Percentiles rank a stretch among this genome's conserved stretches.
These are phyloP conservation scores for Nicotiana paniculata DNA, from an alignment of 257 asterid species.

Conservation along the genomic window DNA sequence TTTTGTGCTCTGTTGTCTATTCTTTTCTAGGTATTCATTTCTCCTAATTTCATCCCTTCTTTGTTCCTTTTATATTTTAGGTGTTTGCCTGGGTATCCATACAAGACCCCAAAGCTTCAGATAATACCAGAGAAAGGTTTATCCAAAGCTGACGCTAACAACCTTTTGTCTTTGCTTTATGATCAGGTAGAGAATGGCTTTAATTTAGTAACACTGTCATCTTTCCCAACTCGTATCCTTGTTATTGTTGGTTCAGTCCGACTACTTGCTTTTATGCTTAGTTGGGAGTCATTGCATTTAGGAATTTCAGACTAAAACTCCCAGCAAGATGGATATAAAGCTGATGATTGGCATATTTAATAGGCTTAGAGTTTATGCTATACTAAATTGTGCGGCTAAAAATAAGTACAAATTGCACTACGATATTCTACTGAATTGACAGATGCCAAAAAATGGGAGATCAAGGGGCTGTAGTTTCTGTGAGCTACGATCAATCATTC, in stretches of 20 bases:
- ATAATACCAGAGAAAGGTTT: slow-evolving; percentile 80
- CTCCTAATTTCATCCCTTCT: neutral
- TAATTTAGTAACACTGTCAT: neutral
- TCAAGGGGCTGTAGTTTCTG: neutral
- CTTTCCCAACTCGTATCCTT: neutral
- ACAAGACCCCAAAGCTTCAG: slow-evolving; percentile 83
- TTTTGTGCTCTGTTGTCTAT: neutral
- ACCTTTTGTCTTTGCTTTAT: slow-evolving; percentile 71
- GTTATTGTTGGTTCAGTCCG: slow-evolving; percentile 3
- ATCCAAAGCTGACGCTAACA: slow-evolving; percentile 57
- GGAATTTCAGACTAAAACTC: slow-evolving; percentile 4
- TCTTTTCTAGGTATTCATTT: neutral
- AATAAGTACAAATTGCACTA: neutral
- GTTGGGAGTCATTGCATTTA: neutral
- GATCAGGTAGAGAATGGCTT: slow-evolving; percentile 63
- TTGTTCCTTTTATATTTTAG: slow-evolving; percentile 29
- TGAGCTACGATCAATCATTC: neutral
- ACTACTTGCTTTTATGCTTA: neutral
- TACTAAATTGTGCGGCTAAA: neutral
- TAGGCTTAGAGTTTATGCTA: neutral
- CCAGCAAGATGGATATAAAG: neutral
- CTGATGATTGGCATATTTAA: slow-evolving; percentile 1
- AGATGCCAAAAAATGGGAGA: neutral
- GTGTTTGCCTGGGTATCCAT: slow-evolving; percentile 84
- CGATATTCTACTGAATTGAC: neutral